These are phyloP conservation scores for Botrytis sinoallii DNA, from an alignment of 2,329 filamentous ascomycete genomes.

Conservation along the genomic window DNA sequence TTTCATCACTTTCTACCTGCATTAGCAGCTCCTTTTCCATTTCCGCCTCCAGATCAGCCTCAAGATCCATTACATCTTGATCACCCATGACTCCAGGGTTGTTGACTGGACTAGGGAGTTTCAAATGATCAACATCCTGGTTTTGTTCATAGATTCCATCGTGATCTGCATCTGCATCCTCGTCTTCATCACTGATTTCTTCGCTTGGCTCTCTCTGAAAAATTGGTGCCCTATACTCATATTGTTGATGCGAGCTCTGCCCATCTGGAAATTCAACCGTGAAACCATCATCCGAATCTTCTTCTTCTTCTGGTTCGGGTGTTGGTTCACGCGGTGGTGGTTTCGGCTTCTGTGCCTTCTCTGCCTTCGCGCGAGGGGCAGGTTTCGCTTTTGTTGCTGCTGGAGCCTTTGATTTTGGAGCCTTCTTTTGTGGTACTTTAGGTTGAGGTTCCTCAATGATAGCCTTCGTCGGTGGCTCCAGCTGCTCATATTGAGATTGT, in stretches of 20 bases:
- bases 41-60: conserved; percentile 34
- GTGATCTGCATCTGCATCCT: conserved; percentile 46
- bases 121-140: conserved; percentile 44
- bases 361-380: conserved; percentile 34
- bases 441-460: conserved; percentile 16
- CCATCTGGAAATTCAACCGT: conserved; percentile 59
- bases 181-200: conserved; percentile 46
- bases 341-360: conserved; percentile 39
- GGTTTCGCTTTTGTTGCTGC: conserved; percentile 33
- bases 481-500: conserved; percentile 63
- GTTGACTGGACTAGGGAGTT: conserved; percentile 53
- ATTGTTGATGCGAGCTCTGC: conserved; percentile 37
- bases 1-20: conserved; percentile 31
- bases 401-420: conserved; percentile 33
- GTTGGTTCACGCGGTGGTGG: conserved; percentile 33
- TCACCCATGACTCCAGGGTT: conserved; percentile 28
- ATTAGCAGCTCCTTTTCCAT: conserved; percentile 14
- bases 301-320: conserved; percentile 32
- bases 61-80: conserved; percentile 38
- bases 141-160: conserved; percentile 42
- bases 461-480: conserved; percentile 39
- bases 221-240: conserved; percentile 31
- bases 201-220: conserved; percentile 33
- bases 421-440: conserved; percentile 29
- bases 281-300: conserved; percentile 55